Evolutionary conservation across 2,329 filamentous ascomycete species (phyloP), one percentile per base, ranked within the genome.

Genomic region (Penicillium crustosum): DNA sequence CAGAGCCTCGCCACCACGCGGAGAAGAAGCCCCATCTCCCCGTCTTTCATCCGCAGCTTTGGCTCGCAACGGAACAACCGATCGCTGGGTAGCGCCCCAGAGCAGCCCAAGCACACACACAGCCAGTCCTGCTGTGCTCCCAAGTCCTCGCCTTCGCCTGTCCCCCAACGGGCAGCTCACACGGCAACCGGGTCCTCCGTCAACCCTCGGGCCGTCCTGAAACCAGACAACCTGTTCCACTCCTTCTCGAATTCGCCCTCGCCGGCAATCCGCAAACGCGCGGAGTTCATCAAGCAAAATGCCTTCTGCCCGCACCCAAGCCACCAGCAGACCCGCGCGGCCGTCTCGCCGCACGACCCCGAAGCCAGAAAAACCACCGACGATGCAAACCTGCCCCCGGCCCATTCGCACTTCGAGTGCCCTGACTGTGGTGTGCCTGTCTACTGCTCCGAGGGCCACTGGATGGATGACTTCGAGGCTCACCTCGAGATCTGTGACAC

Each of bases 401-500:
- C 88, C 17, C 91, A 96, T 75, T 91, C 97, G 52, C 82, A 89
- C 66, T 97, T 96, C 70, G 94, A 97, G 75, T 99, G 94, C 69
- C 93, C 94, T 0, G 93, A 99, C 74, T 99, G 94, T 68, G 94
- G 94, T 15, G 85, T 97, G 42, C 93, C 95, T 0, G 87, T 96
- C 7, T 96, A 94, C 73, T 99, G 94, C 79, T 93, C 87, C 66
- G 90, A 97, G 75, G 89, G 91, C 66, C 94, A 99, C 74, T 97
- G 93, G 90, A 91, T 90, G 72, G 91, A 95, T 67, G 91, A 97
- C 74, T 99, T 96, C 70, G 93, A 97, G 76, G 84, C 87, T 19
- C 94, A 99, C 75, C 75, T 99, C 60, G 86, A 97, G 71, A 88
- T 99, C 36, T 99, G 94, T 75, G 93, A 99, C 69, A 90, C 90